Base-by-base conservation (phyloP, 1,284 basidiomycete genomes). In the Microbotryum intermedium region DNA sequence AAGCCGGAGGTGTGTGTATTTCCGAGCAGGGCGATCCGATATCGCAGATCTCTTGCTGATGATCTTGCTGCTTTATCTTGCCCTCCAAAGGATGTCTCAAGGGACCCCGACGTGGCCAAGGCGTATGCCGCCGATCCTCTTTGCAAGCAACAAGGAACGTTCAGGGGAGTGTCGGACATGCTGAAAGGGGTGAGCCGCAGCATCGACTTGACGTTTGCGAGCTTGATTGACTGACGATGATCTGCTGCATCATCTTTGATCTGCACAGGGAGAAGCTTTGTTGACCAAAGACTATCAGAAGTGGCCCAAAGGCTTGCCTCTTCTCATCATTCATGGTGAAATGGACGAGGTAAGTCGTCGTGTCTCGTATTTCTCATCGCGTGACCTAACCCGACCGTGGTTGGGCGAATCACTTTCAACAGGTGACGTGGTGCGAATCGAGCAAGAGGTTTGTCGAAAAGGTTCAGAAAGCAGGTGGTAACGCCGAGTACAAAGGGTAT, bases 321-420 rank as follows among this genome's bases (percentile, higher is more conserved):
- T 77, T 3, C 62, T 77, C 21, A 61, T 74, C 53, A 64, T 72
- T 5, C 76, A 77, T 57, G 76, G 76, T 10, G 72, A 69, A 8
- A 72, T 51, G 0, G 76, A 77, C 59, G 62, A 62, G 11, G 73
- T 76, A 26, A 71, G 71, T 18, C 0, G 21, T 45, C 25, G 10
- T 10, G 21, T 18, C 7, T 25, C 13, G 3, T 55, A 11, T 13
- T 45, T 55, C 25, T 21, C 7, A 16, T 43, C 34, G 48, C n/a
- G 45, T 25, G 25, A 39, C 13, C 28, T 28, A 18, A n/a, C 7
- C 50, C 45, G 20, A 23, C 26, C 21, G 18, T 57, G 21, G 18
- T 2, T 51, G 26, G 43, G 13, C 26, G 16, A 29, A 29, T 13
- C 30, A 20, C 10, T 43, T 7, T n/a, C 25, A 6, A 34, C 56